These are phyloP conservation scores for Phytophthora megakarya DNA, from an alignment of 352 stramenopile species.

Conservation along the genomic window DNA sequence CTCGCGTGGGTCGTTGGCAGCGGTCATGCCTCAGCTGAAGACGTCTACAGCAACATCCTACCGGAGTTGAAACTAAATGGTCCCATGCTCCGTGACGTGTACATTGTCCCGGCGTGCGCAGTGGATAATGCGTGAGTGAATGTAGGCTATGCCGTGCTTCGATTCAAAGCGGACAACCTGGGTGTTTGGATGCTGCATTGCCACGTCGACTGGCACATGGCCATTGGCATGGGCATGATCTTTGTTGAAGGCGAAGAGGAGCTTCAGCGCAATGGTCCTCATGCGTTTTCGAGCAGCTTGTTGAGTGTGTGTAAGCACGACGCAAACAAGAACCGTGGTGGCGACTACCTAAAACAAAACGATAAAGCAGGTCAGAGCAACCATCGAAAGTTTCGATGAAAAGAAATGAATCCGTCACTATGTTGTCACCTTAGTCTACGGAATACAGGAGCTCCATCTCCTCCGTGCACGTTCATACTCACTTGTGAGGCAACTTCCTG, in stretches of 20 bases:
- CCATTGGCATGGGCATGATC: conserved; percentile 35
- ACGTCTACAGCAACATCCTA: conserved; percentile 10
- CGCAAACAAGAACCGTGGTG: too few relatives aligned
- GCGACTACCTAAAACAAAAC: too few relatives aligned
- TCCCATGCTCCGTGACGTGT: conserved; percentile 27
- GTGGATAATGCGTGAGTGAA: conserved; percentile 20
- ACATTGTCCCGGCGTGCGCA: conserved; percentile 25
- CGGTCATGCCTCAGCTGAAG: conserved; percentile 16
- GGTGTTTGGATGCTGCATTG: conserved; percentile 44
- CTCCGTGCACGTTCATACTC: conserved; percentile 6
- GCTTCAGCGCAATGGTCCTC: conserved; percentile 3
- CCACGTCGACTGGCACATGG: conserved; percentile 42
- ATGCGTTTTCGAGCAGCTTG: conserved; percentile 1
- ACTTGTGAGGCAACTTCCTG: conserved; percentile 2
- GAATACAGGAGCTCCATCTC: conserved; percentile 1
- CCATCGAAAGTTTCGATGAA: too few relatives aligned
- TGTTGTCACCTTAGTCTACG: conserved; percentile 15
- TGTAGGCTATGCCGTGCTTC: conserved; percentile 32
- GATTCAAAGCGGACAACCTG: conserved; percentile 35
- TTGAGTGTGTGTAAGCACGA: not conserved
- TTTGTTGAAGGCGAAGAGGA: conserved; percentile 32
- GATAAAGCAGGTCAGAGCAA: too few relatives aligned
- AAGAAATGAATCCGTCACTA: conserved; percentile 20
- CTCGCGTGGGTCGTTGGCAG: conserved; percentile 29
- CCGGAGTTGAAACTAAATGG: conserved; percentile 14